Base-by-base conservation (phyloP, 352 stramenopile genomes). In the Globisporangium emineosum region DNA sequence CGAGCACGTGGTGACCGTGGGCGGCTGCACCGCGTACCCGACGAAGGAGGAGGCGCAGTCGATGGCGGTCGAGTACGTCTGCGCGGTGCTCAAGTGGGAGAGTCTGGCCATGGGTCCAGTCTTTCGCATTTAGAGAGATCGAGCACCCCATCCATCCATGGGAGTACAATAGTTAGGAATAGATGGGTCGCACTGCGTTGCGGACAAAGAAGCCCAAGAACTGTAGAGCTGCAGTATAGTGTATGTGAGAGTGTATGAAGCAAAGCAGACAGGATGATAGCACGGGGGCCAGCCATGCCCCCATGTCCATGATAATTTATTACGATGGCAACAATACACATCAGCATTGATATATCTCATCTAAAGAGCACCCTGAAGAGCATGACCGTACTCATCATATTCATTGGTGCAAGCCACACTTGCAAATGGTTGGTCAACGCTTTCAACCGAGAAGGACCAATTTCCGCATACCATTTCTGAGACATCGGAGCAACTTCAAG, bases 1-100 rank as follows among this genome's bases (percentile, higher is more conserved):
- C 23, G 54, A 27, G 30, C 77, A 90, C 43, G 81, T 85, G 76
- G 75, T 92, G 57, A 81, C 76, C 3, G 21, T 62, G 15, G 54
- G 62, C 47, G 62, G 79, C 86, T 54, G 67, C 73, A 37, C 66
- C 57, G 45, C 19, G 45, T 47, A 37, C 69, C 17, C 27, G 27
- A 40, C 30, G 27, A 13, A 12, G 1, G 60, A 42, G 1, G 62
- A 81, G 49, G 60, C 68, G 40, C 51, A 10, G 21, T 19, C 52
- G 23, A 55, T 66, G 54, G 49, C 33, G 19, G 19, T 61, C 40
- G 54, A 66, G n/a, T 62, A 29, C 57, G 37, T 51, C 12, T 25
- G 42, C 32, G 30, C 45, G 27, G 27, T 49, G 12, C 29, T 67
- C 30, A 42, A 45, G 42, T 63, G 53, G 55, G 62, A 67, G 62